phyloP scores from a whole-genome alignment of 2,329 filamentous ascomycete genomes.

The Sporothrix phasma region DNA sequence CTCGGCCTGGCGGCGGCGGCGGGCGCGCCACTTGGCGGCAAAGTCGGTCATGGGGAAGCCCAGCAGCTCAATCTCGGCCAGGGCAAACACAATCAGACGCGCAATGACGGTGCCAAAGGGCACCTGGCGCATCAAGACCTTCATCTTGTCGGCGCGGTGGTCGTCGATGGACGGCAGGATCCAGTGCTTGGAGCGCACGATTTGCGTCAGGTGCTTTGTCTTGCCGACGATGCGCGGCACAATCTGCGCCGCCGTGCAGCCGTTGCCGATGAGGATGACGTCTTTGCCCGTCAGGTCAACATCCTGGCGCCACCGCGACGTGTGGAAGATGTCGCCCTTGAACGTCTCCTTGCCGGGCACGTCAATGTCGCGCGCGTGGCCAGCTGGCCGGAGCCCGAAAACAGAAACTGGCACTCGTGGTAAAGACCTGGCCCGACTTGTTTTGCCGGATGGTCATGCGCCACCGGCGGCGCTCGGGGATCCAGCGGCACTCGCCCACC shows the following conservation, averaged over 20 bases:
- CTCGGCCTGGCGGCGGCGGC: not conserved
- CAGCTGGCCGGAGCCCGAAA: not conserved
- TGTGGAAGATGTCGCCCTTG: not conserved
- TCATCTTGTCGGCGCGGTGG: not conserved
- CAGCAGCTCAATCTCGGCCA: not conserved
- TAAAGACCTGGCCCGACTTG: not conserved
- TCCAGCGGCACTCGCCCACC: not conserved
- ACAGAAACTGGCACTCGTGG: conserved; percentile 3
- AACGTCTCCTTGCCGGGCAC: not conserved
- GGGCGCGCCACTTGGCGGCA: not conserved
- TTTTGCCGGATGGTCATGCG: not conserved
- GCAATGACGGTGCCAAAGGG: not conserved
- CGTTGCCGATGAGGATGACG: not conserved
- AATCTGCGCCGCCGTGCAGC: not conserved
- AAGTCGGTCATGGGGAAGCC: not conserved
- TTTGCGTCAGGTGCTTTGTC: not conserved
- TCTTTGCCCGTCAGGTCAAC: not conserved
- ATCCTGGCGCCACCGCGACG: not conserved
- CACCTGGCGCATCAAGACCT: not conserved
- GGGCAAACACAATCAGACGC: not conserved
- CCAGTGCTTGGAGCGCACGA: not conserved
- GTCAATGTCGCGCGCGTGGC: not conserved
- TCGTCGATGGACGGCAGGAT: not conserved
- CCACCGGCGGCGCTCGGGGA: not conserved
- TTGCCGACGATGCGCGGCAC: not conserved